A percentile compares a stretch with the other conserved stretches of the same genome.
These are phyloP conservation scores for Backusella mclennaniae DNA, from an alignment of 192 early-diverging fungal species.

Conservation along the genomic window DNA sequence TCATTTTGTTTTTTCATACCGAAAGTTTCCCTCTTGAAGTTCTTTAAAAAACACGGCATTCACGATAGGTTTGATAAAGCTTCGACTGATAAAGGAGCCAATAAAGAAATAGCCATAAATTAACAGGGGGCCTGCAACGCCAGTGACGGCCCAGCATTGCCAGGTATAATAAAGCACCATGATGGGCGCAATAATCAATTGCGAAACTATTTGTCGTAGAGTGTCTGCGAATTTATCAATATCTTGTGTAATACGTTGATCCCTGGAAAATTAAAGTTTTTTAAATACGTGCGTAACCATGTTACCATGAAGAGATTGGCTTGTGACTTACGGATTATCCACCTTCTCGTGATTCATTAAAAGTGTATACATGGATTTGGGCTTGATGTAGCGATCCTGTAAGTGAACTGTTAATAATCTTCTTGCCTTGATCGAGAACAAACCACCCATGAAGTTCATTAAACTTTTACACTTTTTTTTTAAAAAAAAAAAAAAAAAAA, in stretches of 20 bases:
- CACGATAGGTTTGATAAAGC: slow-evolving; percentile 75
- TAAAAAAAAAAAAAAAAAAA: neutral
- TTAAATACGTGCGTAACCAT: slow-evolving; percentile 27
- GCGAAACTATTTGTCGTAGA: slow-evolving; percentile 51
- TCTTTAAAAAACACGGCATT: slow-evolving; percentile 73
- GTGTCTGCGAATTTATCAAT: slow-evolving; percentile 76
- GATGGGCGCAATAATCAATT: slow-evolving; percentile 70
- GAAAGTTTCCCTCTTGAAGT: slow-evolving; percentile 78
- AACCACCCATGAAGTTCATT: slow-evolving; percentile 55
- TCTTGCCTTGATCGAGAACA: slow-evolving; percentile 66
- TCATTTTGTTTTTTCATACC: slow-evolving; percentile 32
- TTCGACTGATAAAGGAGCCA: slow-evolving; percentile 57
- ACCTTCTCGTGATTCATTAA: slow-evolving; percentile 50
- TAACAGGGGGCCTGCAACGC: slow-evolving; percentile 63
- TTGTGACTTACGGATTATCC: slow-evolving; percentile 66
- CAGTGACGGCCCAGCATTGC: slow-evolving; percentile 64
- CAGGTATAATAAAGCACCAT: slow-evolving; percentile 80
- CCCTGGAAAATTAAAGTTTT: slow-evolving; percentile 39
- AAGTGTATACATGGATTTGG: slow-evolving; percentile 58
- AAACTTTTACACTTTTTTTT: slow-evolving; percentile 50
- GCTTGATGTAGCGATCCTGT: slow-evolving; percentile 61
- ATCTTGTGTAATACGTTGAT: slow-evolving; percentile 91
- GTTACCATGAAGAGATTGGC: neutral
- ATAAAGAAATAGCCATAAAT: slow-evolving; percentile 74
- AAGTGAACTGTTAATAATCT: slow-evolving; percentile 58